A percentile compares a stretch with the other conserved stretches of the same genome.
Evolutionary conservation across 1,139 yeast genomes (phyloP).

Genomic region (Starmera stellimalicola): DNA sequence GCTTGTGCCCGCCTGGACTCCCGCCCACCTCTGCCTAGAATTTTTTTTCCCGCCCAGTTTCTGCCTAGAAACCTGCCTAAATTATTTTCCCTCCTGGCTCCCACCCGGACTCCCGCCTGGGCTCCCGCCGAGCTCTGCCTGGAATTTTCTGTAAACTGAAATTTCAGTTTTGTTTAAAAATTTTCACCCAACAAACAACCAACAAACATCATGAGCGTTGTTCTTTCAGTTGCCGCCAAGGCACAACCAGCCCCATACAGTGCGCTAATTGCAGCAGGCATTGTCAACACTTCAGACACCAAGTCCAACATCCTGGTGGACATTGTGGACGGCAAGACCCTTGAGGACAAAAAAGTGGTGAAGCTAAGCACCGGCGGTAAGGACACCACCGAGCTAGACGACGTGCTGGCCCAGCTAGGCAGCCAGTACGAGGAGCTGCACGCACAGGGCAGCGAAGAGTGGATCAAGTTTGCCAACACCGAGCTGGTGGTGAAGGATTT

Average conservation of each 20-base stretch:
- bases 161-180: too few relatives aligned
- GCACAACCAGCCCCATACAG: slow-evolving; percentile 78
- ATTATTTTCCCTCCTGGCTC: too few relatives aligned
- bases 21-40: too few relatives aligned
- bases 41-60: too few relatives aligned
- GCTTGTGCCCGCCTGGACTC: too few relatives aligned
- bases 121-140: too few relatives aligned
- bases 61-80: too few relatives aligned
- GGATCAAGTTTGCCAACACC: slow-evolving; percentile 63
- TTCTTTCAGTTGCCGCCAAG: slow-evolving; percentile 71
- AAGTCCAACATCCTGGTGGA: slow-evolving; percentile 52
- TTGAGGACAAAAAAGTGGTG: slow-evolving; percentile 14
- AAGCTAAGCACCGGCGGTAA: slow-evolving; percentile 17
- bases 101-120: too few relatives aligned
- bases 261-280: slow-evolving; percentile 68
- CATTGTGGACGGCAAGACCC: slow-evolving; percentile 52
- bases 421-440: slow-evolving; percentile 36
- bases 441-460: slow-evolving; percentile 36
- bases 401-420: slow-evolving; percentile 33
- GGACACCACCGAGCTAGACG: slow-evolving; percentile 21
- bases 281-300: slow-evolving; percentile 47
- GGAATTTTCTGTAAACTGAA: too few relatives aligned
- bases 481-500: slow-evolving; percentile 78
- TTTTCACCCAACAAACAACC: too few relatives aligned
- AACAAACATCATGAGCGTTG: slow-evolving; percentile 21